Conservation (phyloP, 73 alveolate species). For the Paramecium primaurelia region DNA sequence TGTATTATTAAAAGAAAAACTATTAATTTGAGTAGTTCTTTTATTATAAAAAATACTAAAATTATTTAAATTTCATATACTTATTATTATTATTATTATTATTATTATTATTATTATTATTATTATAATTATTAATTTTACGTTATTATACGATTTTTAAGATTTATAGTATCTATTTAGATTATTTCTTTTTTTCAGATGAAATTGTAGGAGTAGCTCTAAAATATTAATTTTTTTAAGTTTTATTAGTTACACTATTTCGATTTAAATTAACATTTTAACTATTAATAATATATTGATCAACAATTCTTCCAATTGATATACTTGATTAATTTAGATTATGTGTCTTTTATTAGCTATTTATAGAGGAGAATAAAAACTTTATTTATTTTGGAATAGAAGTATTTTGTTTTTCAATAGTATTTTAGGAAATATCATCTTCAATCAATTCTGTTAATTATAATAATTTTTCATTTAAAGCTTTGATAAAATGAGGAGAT, state of each 20-base stretch:
- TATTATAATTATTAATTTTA: background rate
- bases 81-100: background rate
- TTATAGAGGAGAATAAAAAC: background rate
- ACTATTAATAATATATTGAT: background rate
- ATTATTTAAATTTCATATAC: background rate
- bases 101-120: no score
- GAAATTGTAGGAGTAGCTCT: constrained; percentile 10
- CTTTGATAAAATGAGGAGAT: background rate
- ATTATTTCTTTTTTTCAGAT: constrained; percentile 1
- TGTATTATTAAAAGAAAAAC: background rate
- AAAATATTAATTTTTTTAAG: background rate
- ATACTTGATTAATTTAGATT: background rate
- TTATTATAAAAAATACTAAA: background rate
- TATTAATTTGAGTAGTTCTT: background rate
- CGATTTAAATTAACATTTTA: background rate
- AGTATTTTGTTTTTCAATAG: background rate
- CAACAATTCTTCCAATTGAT: background rate
- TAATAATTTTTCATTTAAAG: background rate
- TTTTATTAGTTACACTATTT: background rate
- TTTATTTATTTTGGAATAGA: background rate
- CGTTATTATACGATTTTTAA: constrained; percentile 6
- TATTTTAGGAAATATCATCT: background rate
- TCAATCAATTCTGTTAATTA: background rate
- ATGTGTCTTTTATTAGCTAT: background rate
- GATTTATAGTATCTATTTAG: background rate